A percentile compares a stretch with the other conserved stretches of the same genome.
Conservation (phyloP, 73 alveolate species). For the Paramecium primaurelia region DNA sequence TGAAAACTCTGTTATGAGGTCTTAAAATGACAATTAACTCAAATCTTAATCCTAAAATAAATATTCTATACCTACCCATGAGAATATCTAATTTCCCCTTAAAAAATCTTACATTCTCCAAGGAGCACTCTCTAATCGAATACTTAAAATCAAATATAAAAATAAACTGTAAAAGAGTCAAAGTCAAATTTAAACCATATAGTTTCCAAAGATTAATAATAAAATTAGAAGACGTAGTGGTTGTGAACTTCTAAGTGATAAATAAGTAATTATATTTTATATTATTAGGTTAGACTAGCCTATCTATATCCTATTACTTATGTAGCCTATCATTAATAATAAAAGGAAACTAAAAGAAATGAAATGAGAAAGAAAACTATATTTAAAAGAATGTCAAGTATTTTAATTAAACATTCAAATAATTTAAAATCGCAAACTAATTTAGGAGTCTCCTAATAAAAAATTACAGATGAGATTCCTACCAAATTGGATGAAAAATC, state of each 20-base stretch:
- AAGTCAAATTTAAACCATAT: background rate
- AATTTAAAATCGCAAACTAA: background rate
- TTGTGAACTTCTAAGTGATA: background rate
- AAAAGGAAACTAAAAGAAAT: background rate
- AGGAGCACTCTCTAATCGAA: background rate
- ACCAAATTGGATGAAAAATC: background rate
- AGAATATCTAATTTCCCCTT: background rate
- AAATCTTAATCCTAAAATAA: background rate
- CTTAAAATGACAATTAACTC: background rate
- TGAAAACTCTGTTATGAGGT: background rate
- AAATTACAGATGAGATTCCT: background rate
- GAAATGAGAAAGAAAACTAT: background rate
- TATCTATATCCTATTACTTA: background rate
- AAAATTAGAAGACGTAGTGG: background rate
- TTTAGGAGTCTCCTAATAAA: background rate
- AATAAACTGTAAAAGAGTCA: background rate
- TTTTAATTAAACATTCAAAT: background rate
- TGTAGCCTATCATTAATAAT: background rate
- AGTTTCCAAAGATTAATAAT: background rate
- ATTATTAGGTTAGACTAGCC: background rate
- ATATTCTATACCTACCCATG: background rate
- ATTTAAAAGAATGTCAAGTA: conserved; percentile 18
- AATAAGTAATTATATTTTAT: background rate
- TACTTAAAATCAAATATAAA: background rate
- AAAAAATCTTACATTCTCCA: background rate